phyloP scores from a whole-genome alignment of 768 basidiomycete species.

The Boletus tomentosulus region DNA sequence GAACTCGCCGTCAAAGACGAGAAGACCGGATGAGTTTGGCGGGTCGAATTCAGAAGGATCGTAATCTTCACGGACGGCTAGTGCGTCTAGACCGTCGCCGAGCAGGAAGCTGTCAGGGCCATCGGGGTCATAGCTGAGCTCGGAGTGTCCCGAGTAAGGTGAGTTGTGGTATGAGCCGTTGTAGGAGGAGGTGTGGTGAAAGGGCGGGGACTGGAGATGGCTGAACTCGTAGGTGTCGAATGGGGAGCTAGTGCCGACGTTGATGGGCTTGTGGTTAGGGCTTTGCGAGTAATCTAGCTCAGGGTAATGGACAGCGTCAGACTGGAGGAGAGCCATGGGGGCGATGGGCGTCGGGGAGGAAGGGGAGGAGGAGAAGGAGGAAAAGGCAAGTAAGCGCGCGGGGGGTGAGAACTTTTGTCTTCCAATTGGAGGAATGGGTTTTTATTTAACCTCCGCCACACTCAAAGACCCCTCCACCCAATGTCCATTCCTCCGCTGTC shows the following conservation, averaged over 20 bases:
- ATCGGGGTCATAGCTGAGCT: slow-evolving; percentile 52
- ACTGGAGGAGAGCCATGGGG: slow-evolving; percentile 29
- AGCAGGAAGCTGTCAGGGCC: slow-evolving; percentile 51
- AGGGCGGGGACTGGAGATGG: slow-evolving; percentile 36
- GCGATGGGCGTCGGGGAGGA: slow-evolving; percentile 1
- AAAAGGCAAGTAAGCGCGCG: slow-evolving; percentile 17
- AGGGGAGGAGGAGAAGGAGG: slow-evolving; percentile 1
- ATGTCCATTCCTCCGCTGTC: neutral
- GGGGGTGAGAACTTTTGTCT: slow-evolving; percentile 24
- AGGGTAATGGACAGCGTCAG: slow-evolving; percentile 16
- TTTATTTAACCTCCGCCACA: slow-evolving; percentile 29
- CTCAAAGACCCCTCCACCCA: neutral
- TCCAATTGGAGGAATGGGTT: slow-evolving; percentile 11
- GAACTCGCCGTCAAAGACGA: slow-evolving; percentile 57
- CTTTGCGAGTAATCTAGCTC: slow-evolving; percentile 27
- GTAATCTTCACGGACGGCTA: slow-evolving; percentile 48
- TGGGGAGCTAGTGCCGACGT: slow-evolving; percentile 19
- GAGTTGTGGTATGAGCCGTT: slow-evolving; percentile 69
- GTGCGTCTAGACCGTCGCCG: slow-evolving; percentile 39
- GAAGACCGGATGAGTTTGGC: slow-evolving; percentile 44
- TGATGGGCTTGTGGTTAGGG: slow-evolving; percentile 27
- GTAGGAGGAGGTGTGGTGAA: slow-evolving; percentile 52
- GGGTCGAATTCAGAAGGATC: slow-evolving; percentile 72
- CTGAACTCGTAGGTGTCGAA: slow-evolving; percentile 41
- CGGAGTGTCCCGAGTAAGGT: slow-evolving; percentile 63